These are phyloP conservation scores for Gastrolobium villosum DNA, from an alignment of 306 rosid genomes.

Conservation along the genomic window DNA sequence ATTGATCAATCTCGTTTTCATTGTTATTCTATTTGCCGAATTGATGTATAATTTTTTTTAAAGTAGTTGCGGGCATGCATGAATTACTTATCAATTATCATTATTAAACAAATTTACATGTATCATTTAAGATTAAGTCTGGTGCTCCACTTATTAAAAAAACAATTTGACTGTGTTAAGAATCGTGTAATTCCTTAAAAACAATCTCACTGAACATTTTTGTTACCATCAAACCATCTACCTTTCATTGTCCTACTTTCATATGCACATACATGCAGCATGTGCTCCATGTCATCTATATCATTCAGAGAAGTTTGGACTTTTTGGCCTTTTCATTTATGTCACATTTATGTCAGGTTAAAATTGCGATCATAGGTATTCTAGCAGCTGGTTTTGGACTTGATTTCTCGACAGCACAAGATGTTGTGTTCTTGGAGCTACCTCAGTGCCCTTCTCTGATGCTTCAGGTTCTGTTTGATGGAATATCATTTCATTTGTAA, in stretches of 20 bases:
- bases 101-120: conserved; percentile 6
- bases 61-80: conserved; percentile 20
- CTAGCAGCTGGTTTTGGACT: conserved; percentile 96
- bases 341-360: conserved; percentile 68
- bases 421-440: conserved; percentile 95
- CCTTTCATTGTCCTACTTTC: conserved; percentile 11
- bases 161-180: conserved; percentile 21
- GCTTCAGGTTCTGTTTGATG: conserved; percentile 79
- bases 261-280: not conserved
- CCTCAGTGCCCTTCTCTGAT: conserved; percentile 82
- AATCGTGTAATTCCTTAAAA: conserved; percentile 4
- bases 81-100: conserved; percentile 17
- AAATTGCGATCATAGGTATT: conserved; percentile 88
- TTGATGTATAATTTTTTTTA: conserved; percentile 8
- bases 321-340: conserved; percentile 3
- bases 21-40: conserved; percentile 25
- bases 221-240: conserved; percentile 29
- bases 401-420: conserved; percentile 91
- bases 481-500: conserved; percentile 26
- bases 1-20: conserved; percentile 21
- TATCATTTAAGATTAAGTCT: conserved; percentile 29
- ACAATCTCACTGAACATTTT: conserved; percentile 7
- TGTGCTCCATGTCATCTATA: not conserved
- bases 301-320: conserved; percentile 23
- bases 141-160: conserved; percentile 19